phyloP scores from a whole-genome alignment of 2,329 filamentous ascomycete species.

The Kalaharituber pfeilii region DNA sequence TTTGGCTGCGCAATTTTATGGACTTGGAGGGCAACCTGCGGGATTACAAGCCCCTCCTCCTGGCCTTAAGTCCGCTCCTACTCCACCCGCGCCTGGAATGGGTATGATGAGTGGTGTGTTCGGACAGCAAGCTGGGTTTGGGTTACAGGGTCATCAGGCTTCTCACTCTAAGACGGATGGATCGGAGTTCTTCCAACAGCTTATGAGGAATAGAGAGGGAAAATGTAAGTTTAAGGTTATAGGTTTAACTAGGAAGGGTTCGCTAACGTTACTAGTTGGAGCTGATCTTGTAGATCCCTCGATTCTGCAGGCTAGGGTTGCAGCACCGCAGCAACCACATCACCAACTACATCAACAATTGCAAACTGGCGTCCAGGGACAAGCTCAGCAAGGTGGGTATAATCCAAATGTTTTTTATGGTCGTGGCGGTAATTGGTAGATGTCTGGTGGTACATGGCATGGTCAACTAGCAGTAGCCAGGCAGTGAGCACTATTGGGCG shows the following conservation, averaged over 20 bases:
- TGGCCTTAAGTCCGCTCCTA: slow-evolving; percentile 85
- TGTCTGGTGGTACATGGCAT: slow-evolving; percentile 23
- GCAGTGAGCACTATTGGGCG: slow-evolving; percentile 10
- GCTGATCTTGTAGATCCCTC: slow-evolving; percentile 99
- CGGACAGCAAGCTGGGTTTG: slow-evolving; percentile 41
- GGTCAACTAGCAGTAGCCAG: slow-evolving; percentile 5
- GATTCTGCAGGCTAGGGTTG: slow-evolving; percentile 76
- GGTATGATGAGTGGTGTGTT: slow-evolving; percentile 54
- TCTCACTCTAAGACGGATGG: slow-evolving; percentile 45
- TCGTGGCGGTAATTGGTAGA: slow-evolving; percentile 54
- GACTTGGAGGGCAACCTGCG: slow-evolving; percentile 18
- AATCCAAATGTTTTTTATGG: slow-evolving; percentile 63
- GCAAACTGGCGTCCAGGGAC: slow-evolving; percentile 50
- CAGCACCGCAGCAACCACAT: slow-evolving; percentile 35
- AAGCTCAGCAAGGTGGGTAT: slow-evolving; percentile 75
- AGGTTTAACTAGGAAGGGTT: slow-evolving; percentile 12
- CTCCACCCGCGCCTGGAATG: slow-evolving; percentile 46
- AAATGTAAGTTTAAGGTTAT: slow-evolving; percentile 9
- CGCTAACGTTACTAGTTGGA: slow-evolving; percentile 34
- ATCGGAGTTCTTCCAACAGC: slow-evolving; percentile 57
- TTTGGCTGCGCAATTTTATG: slow-evolving; percentile 22
- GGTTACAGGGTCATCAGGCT: slow-evolving; percentile 41
- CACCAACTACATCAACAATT: slow-evolving; percentile 50
- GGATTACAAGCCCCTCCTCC: slow-evolving; percentile 65
- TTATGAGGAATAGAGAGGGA: slow-evolving; percentile 39